Evolutionary conservation across 352 stramenopile species (phyloP).

Genomic region (Discostella stelligera): DNA sequence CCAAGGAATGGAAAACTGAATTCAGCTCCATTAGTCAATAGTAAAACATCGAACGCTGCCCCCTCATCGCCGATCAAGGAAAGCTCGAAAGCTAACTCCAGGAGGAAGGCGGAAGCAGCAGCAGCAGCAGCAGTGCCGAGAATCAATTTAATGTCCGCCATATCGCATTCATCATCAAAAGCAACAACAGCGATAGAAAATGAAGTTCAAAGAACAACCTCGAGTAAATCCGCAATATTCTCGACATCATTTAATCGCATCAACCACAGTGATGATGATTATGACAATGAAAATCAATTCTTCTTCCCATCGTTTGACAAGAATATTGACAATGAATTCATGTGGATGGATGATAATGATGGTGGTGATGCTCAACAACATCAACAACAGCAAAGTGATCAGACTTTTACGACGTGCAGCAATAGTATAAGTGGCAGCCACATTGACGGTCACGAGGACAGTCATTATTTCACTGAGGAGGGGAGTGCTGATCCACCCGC

Average conservation of each 20-base stretch:
- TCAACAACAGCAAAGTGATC: background rate
- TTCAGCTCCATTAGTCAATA: background rate
- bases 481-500: conserved; percentile 26
- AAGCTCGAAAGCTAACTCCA: background rate
- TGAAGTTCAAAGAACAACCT: background rate
- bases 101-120: background rate
- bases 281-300: background rate
- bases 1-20: background rate
- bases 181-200: background rate
- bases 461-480: background rate
- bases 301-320: background rate
- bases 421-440: background rate
- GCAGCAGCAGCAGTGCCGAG: background rate
- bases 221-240: background rate
- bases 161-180: background rate
- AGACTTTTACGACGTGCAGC: background rate
- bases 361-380: background rate
- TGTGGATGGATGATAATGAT: background rate
- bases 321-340: background rate
- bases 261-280: background rate
- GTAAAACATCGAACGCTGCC: background rate
- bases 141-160: background rate
- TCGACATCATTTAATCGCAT: background rate
- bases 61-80: background rate
- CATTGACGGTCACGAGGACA: background rate